Conservation (phyloP, 805 yeast species). For the Limtongozyma cylindracea region DNA sequence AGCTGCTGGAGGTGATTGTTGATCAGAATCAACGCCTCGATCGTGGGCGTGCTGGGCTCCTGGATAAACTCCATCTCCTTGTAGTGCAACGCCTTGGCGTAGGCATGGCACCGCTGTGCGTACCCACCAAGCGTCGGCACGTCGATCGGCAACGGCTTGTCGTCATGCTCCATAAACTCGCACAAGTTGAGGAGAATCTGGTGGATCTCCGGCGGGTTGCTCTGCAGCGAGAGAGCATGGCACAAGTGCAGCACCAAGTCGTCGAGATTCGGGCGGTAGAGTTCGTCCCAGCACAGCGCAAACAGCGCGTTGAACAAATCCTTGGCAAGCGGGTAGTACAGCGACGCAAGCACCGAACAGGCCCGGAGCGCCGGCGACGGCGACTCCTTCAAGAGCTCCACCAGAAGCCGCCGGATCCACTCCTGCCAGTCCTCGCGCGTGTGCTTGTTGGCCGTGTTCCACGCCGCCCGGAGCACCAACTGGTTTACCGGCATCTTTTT, state of each 20-base stretch:
- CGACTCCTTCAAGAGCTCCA: constrained; percentile 70
- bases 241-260: constrained; percentile 72
- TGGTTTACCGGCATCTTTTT: constrained; percentile 52
- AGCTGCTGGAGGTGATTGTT: constrained; percentile 90
- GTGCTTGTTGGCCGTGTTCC: constrained; percentile 80
- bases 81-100: constrained; percentile 90
- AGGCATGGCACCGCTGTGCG: constrained; percentile 90
- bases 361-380: constrained; percentile 90
- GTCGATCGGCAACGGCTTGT: constrained; percentile 76
- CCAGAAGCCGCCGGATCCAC: constrained; percentile 75
- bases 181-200: constrained; percentile 76
- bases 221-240: constrained; percentile 68
- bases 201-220: constrained; percentile 87
- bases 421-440: constrained; percentile 96
- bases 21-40: constrained; percentile 76
- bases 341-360: constrained; percentile 72
- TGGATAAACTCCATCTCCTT: constrained; percentile 87
- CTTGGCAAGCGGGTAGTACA: constrained; percentile 68
- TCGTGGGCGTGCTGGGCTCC: constrained; percentile 77
- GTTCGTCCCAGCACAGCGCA: constrained; percentile 86
- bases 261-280: constrained; percentile 73
- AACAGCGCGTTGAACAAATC: constrained; percentile 87
- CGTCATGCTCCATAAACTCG: constrained; percentile 95
- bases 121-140: constrained; percentile 78
- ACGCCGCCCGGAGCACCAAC: constrained; percentile 44